Evolutionary conservation across 768 basidiomycete genomes (phyloP), one percentile per base, ranked within the genome.

Genomic region (Tulasnella sp.): DNA sequence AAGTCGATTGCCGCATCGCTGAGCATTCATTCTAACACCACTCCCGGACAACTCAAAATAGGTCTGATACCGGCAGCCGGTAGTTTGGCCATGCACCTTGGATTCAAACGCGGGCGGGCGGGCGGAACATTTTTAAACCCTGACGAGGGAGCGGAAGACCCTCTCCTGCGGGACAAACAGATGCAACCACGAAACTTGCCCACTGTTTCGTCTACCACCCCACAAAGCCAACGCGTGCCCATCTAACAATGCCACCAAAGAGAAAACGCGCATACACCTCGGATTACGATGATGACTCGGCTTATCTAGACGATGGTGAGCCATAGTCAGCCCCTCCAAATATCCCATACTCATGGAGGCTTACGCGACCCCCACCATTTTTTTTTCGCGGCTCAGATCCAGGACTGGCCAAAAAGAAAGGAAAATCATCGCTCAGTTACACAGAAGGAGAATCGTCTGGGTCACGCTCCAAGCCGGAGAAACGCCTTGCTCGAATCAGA

Each of bases 401-500:
- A 7, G 52, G 52, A n/a, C 52, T 52, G 5, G 52, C n/a, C 24
- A 52, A 52, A 52, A 52, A 52, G 52, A 52, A 52, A 52, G 52
- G 24, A 24, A 52, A 52, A 52, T 7, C n/a, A 52, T n/a, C 24
- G n/a, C 7, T 4, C 21, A 52, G 24, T n/a, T 52, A 52, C 52
- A 7, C 24, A 3, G 7, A 24, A 5, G 21, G 2, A 0, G 52
- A 52, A 52, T 24, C 52, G n/a, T 52, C 52, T 24, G 24, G 7
- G 8, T n/a, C 52, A n/a, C 1, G 24, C 39, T 42, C 74, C 27
- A 42, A 74, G 40, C 74, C 74, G 0, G 83, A 84, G 80, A 83
- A 82, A 74, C 74, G 83, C 1, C 71, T 79, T 19, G 80, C 80
- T 19, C 19, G 79, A 19, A 76, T 81, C 79, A 80, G 81, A 72